phyloP scores from a whole-genome alignment of 768 basidiomycete species.

The Boletus bicolor region DNA sequence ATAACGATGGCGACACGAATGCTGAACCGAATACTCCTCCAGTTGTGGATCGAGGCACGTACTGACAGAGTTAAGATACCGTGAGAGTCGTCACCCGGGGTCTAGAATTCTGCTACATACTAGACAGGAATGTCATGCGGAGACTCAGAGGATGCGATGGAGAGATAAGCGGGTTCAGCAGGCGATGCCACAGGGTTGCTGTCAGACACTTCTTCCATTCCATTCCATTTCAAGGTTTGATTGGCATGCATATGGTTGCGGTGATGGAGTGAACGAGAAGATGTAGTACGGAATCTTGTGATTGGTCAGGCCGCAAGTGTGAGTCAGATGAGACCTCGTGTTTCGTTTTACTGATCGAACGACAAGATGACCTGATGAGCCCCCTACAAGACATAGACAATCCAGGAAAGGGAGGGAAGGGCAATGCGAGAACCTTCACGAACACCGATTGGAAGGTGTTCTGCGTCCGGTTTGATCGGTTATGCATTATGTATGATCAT shows the following conservation, averaged over 20 bases:
- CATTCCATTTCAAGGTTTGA: constrained; percentile 26
- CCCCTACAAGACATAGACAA: neutral
- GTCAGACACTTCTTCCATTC: constrained; percentile 25
- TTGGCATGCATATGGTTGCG: constrained; percentile 17
- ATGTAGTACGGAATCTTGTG: constrained; percentile 1
- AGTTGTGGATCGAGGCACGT: neutral
- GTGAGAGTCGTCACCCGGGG: neutral
- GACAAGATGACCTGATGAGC: neutral
- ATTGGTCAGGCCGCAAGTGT: constrained; percentile 2
- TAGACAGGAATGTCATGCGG: neutral
- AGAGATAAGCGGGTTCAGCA: neutral
- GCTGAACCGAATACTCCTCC: neutral
- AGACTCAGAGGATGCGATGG: neutral
- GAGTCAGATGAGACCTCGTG: constrained; percentile 10
- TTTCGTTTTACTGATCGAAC: constrained; percentile 3
- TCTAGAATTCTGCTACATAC: neutral
- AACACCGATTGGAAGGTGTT: neutral
- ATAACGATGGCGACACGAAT: constrained; percentile 9
- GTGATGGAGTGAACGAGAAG: constrained; percentile 16
- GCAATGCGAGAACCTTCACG: neutral
- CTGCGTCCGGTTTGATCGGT: neutral
- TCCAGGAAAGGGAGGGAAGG: neutral
- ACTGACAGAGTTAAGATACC: neutral
- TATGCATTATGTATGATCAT: neutral
- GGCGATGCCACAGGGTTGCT: constrained; percentile 3